A percentile compares a stretch with the other conserved stretches of the same genome.
phyloP scores from a whole-genome alignment of 768 basidiomycete genomes.

The Myochromella boudieri region DNA sequence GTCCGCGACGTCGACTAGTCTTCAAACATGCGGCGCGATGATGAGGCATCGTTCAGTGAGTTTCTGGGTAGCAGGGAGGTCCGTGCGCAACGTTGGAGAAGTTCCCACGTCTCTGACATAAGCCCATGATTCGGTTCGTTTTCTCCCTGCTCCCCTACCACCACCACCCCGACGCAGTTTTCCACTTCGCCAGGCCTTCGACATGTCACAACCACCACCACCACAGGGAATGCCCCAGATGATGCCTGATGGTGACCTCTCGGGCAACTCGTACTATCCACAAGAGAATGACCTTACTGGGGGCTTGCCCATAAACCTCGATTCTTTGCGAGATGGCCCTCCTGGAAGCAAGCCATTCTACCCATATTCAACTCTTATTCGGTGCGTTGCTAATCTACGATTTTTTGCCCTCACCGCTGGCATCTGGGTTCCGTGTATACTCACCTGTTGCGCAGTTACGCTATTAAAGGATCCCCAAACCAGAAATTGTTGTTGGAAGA shows the following conservation, averaged over 20 bases:
- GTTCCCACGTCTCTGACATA: slow-evolving; percentile 65
- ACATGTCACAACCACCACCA: slow-evolving; percentile 53
- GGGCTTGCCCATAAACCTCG: slow-evolving; percentile 82
- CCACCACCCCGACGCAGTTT: slow-evolving; percentile 39
- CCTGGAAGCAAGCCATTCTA: slow-evolving; percentile 91
- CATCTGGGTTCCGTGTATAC: slow-evolving; percentile 8
- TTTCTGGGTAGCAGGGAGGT: slow-evolving; percentile 34
- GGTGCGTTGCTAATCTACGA: slow-evolving; percentile 50
- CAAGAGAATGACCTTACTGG: slow-evolving; percentile 79
- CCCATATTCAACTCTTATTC: slow-evolving; percentile 87
- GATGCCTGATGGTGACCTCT: slow-evolving; percentile 61
- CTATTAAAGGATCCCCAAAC: slow-evolving; percentile 89
- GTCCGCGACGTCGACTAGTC: slow-evolving; percentile 19
- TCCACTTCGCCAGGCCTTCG: slow-evolving; percentile 20
- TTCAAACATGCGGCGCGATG: slow-evolving; percentile 18
- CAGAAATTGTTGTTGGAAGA: slow-evolving; percentile 85
- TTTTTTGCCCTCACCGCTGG: neutral
- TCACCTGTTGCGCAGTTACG: slow-evolving; percentile 55
- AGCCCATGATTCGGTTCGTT: slow-evolving; percentile 45
- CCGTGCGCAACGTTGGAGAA: slow-evolving; percentile 54
- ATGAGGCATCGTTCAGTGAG: slow-evolving; percentile 15
- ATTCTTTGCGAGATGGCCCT: slow-evolving; percentile 83
- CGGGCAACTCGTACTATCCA: slow-evolving; percentile 69
- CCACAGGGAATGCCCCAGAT: slow-evolving; percentile 64
- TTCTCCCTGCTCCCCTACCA: slow-evolving; percentile 41